Base-by-base conservation (phyloP, 2,329 filamentous ascomycete species). In the Cladorrhinum sp. region DNA sequence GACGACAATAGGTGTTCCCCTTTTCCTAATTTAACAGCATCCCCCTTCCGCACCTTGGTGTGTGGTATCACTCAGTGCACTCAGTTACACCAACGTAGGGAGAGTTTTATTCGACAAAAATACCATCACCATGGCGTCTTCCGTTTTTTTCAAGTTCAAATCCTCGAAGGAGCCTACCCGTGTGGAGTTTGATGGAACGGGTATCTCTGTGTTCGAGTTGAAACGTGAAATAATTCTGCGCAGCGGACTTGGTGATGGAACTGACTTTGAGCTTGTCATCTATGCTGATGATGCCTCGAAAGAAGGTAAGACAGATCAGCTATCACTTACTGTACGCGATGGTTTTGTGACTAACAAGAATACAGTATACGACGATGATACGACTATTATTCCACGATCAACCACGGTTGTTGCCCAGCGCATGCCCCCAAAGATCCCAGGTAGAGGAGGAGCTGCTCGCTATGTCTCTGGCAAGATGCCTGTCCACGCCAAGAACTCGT, bases 141-240 rank as follows among this genome's bases (percentile, higher is more conserved):
- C 93, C 67, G 95, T 99, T 73, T 98, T 97, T 79, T 99, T 97
- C 90, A 96, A 96, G 80, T 99, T 99, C 88, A 98, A 97, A 80
- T 98, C 93, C 69, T 92, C 96, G 74, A 97, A 92, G 80, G 95
- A 98, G 74, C 91, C 92, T 62, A 92, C 92, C 60, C 87, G 93
- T 72, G 92, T 99, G 71, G 91, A 93, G 72, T 98, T 99, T 76
- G 93, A 99, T 77, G 95, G 95, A 73, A 97, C 93, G 70, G 92
- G 92, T 76, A 96, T 98, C 73, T 96, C 93, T 64, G 95, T 98
- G 65, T 99, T 98, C 78, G 96, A 99, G 74, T 83, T 99, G 73
- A 99, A 99, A 80, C 90, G 93, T 80, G 95, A 98, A 78, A 99
- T 99, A 72, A 99, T 99, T 79, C 87, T 85, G 75, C 91, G 93